Conservation (phyloP, 805 yeast species). For the Wickerhamiella spandovensis region DNA sequence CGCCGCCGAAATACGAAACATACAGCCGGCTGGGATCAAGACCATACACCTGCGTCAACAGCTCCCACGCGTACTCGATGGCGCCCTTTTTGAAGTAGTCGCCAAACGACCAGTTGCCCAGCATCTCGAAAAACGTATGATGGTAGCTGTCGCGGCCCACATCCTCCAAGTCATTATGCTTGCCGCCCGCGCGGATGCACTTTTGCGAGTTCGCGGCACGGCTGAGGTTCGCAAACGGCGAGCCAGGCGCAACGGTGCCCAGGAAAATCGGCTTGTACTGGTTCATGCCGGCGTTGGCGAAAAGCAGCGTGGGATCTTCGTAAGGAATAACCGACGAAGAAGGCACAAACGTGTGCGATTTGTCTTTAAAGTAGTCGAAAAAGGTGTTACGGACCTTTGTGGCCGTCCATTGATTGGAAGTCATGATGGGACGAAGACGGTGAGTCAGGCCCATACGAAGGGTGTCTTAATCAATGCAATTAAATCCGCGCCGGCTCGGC, state of each 20-base stretch:
- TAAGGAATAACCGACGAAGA: slow-evolving; percentile 93
- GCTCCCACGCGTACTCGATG: slow-evolving; percentile 76
- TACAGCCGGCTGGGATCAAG: slow-evolving; percentile 68
- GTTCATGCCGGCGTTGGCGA: slow-evolving; percentile 99
- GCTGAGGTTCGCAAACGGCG: slow-evolving; percentile 70
- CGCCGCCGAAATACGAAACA: slow-evolving; percentile 96
- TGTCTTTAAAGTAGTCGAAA: slow-evolving; percentile 59
- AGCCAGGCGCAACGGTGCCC: slow-evolving; percentile 93
- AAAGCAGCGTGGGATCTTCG: slow-evolving; percentile 92
- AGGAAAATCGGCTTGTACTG: slow-evolving; percentile 95
- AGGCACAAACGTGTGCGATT: slow-evolving; percentile 69
- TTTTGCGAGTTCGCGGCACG: slow-evolving; percentile 94
- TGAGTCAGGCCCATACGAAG: neutral
- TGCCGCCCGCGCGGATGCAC: slow-evolving; percentile 99
- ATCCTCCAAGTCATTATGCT: slow-evolving; percentile 91
- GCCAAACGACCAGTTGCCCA: slow-evolving; percentile 99
- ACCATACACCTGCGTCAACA: slow-evolving; percentile 74
- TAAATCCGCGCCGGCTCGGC: no score
- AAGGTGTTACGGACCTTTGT: slow-evolving; percentile 65
- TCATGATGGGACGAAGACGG: slow-evolving; percentile 1
- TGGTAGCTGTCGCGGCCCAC: slow-evolving; percentile 97
- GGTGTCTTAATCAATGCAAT: no score
- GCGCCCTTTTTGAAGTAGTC: slow-evolving; percentile 97
- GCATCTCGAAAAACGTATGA: slow-evolving; percentile 97
- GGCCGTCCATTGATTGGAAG: slow-evolving; percentile 20